Evolutionary conservation across 345 rosid species (phyloP).

Genomic region (Hevea brasiliensis): DNA sequence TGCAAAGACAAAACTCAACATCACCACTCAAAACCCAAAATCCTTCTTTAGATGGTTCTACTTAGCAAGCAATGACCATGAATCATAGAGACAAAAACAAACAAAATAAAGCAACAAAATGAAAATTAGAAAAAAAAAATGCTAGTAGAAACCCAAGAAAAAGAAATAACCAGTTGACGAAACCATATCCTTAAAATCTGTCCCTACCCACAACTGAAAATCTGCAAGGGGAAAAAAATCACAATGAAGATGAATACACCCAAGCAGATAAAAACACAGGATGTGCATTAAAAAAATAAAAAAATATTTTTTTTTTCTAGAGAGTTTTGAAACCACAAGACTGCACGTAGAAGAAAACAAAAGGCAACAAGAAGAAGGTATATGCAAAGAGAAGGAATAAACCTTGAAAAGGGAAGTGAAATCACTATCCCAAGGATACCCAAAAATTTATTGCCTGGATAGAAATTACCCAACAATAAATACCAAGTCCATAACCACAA

Average conservation of each 20-base stretch:
- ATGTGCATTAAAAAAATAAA: constrained; percentile 21
- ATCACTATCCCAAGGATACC: constrained; percentile 58
- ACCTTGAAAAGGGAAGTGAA: constrained; percentile 89
- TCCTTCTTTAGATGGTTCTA: constrained; percentile 34
- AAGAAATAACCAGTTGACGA: constrained; percentile 57
- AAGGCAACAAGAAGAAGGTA: constrained; percentile 35
- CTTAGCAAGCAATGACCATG: constrained; percentile 30
- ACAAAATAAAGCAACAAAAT: constrained; percentile 2
- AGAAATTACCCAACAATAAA: constrained; percentile 22
- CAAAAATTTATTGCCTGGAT: constrained; percentile 30
- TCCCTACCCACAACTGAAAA: constrained; percentile 43
- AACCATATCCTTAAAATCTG: constrained; percentile 50
- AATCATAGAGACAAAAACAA: constrained; percentile 18
- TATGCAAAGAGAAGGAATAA: constrained; percentile 71
- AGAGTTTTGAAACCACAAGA: constrained; percentile 31
- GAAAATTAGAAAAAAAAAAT: constrained; percentile 10
- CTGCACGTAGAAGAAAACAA: constrained; percentile 36
- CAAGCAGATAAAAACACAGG: constrained; percentile 54
- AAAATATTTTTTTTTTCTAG: neutral
- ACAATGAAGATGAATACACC: constrained; percentile 33
- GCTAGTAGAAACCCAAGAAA: constrained; percentile 22
- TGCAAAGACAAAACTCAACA: constrained; percentile 39
- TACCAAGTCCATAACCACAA: neutral
- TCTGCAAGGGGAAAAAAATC: constrained; percentile 25
- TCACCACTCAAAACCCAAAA: constrained; percentile 26